Evolutionary conservation across 139 green algal genomes (phyloP), one percentile per base, ranked within the genome.

Genomic region (Chlorella ohadii): DNA sequence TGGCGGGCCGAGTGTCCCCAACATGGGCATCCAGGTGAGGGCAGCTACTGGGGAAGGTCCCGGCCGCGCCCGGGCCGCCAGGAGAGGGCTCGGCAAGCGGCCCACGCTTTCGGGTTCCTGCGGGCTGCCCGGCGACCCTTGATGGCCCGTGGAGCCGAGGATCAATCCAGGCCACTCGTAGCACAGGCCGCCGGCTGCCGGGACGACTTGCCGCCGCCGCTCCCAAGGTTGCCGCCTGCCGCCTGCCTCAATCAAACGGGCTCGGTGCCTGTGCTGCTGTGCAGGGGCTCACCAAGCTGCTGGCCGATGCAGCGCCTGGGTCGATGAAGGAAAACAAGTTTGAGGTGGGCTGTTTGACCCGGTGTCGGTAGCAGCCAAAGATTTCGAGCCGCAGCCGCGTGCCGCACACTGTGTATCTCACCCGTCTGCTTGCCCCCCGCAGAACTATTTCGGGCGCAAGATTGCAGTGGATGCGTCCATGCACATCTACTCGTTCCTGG

Each of bases 401-500:
- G n/a, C n/a, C n/a, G n/a, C n/a, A n/a, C n/a, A n/a, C n/a, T n/a
- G n/a, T n/a, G n/a, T n/a, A n/a, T 9, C 44, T 9, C 6, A 51
- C 44, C 44, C 44, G 44, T 16, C 44, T 51, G 44, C 44, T 51
- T n/a, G 44, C 6, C 6, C 6, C 44, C 11, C 11, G 51, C 51
- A 59, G n/a, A 95, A 92, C 65, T 99, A 98, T 84, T 99, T 99
- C 87, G 97, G 97, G 5, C 87, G 97, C 9, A 98, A 97, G 80
- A 95, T 99, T 75, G 97, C 97, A 11, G 93, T 99, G 28, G 97
- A 99, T 84, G 97, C 97, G 13, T 97, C 92, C 61, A 99, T 99
- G 96, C 96, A 99, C 90, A 99, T 99, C 51, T 99, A 99, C 85
- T 95, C 98, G 80, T 99, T 98, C 88, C 90, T 99, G 92, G 95